Base-by-base conservation (phyloP, 2,329 filamentous ascomycete species). In the Moelleriella libera region DNA sequence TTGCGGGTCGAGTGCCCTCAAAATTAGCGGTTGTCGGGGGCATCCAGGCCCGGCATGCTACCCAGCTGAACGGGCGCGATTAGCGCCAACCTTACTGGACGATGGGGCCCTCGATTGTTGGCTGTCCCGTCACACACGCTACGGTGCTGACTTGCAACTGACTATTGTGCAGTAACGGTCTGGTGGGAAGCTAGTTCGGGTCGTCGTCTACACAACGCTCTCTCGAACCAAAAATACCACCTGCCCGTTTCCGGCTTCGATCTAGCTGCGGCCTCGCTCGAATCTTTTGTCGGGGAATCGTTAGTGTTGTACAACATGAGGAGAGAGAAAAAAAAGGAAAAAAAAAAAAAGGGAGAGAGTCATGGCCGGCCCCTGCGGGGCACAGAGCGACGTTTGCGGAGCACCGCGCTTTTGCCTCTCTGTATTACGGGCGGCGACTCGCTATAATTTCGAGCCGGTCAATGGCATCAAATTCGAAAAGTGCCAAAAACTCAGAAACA, bases 1-100 rank as follows among this genome's bases (percentile, higher is more conserved):
- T 37, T 8, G 32, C 32, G 32, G 32, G 32, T 37, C 32, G 12
- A 37, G 2, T 37, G 32, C 12, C 21, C 21, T 37, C 32, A 37
- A 37, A 37, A 8, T 37, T 37, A 37, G 32, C 32, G 32, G 32
- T 3, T 37, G 32, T 37, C 32, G 32, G 32, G 32, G 32, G 32
- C 32, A 37, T 37, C 32, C 32, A 37, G 32, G 32, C 12, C 21
- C 32, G 32, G 32, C 12, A 37, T 37, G 32, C 32, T 9, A 12
- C 32, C 32, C 42, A 47, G 46, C 46, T 45, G 41, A 32, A 30
- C 46, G 32, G 14, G 30, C 43, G 42, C 30, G 37, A 45, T 41
- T 48, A 44, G 42, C 42, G 43, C 41, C 42, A 45, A n/a, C 44
- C 32, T 41, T 42, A 21, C 40, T 44, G 30, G 41, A 29, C n/a